Base-by-base conservation (phyloP, 306 rosid genomes). In the Cicer pinnatifidum region DNA sequence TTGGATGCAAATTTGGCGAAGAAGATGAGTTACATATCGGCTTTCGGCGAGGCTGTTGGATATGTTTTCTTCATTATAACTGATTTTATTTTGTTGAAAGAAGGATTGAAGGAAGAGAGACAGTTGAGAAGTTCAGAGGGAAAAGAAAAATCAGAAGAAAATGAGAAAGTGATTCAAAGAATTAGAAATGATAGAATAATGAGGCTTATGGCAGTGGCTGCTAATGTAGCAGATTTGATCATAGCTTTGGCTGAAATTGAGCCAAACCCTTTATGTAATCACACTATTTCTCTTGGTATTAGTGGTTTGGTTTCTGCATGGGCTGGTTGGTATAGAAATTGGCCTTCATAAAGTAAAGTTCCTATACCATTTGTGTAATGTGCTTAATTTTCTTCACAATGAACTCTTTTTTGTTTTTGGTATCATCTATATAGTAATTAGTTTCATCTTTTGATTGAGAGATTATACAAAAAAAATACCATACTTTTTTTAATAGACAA, bases 241-340 rank as follows among this genome's bases (percentile, higher is more conserved):
- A 94, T 94, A 60, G 98, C 35, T 9, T 0, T 94, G 67, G 98
- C 98, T 1, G 98, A 94, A 7, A 89, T 94, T 76, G 95, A 94
- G 20, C 98, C 98, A 5, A 94, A 94, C 11, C 97, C 96, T 0
- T 89, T 94, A 12, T 94, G 97, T 61, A 88, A 85, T 54, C 98
- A 91, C 80, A 74, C 90, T 16, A 74, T 94, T 11, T 87, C 92
- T 52, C 96, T 94, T 80, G 98, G 96, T 6, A 91, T 94, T 15
- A 87, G 97, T 81, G 98, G 98, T 1, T 81, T 94, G 89, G 97
- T 94, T 80, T 94, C 97, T 86, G 98, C 98, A 53, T 94, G 98
- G 98, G 87, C 97, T 79, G 98, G 98, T 75, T 94, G 98, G 98
- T 94, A 91, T 7, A 86, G 97, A 84, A 94, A 94, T 35, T 94